Evolutionary conservation across 352 stramenopile genomes (phyloP).

Genomic region (Globisporangium uncinulatum): DNA sequence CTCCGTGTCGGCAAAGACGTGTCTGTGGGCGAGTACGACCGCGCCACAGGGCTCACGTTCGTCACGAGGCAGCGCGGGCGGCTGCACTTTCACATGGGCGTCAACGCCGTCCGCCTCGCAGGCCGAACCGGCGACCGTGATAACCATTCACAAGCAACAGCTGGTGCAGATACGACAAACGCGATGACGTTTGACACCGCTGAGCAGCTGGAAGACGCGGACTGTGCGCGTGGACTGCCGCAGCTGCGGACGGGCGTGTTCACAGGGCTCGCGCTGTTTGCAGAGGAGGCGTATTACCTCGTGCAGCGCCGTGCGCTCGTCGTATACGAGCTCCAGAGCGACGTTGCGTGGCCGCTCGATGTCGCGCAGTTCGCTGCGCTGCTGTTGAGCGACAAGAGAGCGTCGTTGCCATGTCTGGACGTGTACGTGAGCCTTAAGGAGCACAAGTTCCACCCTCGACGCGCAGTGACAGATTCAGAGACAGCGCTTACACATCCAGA

Average conservation of each 20-base stretch:
- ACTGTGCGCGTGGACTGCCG: not conserved
- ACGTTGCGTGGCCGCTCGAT: slow-evolving; percentile 16
- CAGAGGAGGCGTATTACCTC: slow-evolving; percentile 68
- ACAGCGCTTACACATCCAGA: too few relatives aligned
- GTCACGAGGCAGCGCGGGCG: slow-evolving; percentile 67
- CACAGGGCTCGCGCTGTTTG: slow-evolving; percentile 57
- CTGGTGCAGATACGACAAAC: too few relatives aligned
- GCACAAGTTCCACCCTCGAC: slow-evolving; percentile 58
- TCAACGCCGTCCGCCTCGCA: slow-evolving; percentile 15
- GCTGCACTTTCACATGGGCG: slow-evolving; percentile 73
- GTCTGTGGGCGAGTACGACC: slow-evolving; percentile 60
- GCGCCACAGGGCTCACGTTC: slow-evolving; percentile 45
- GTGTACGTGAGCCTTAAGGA: slow-evolving; percentile 63
- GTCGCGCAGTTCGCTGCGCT: slow-evolving; percentile 22
- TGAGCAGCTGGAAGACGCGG: too few relatives aligned
- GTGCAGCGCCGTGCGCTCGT: slow-evolving; percentile 41
- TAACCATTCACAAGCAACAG: too few relatives aligned
- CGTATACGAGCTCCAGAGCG: slow-evolving; percentile 39
- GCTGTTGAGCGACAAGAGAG: slow-evolving; percentile 18
- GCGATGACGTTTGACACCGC: too few relatives aligned
- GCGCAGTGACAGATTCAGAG: too few relatives aligned
- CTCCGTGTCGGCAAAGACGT: slow-evolving; percentile 27
- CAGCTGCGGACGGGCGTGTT: slow-evolving; percentile 31
- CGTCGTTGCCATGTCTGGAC: slow-evolving; percentile 36
- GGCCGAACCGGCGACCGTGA: not conserved